phyloP scores from a whole-genome alignment of 1,284 basidiomycete species.

The Omphalotus olearius region DNA sequence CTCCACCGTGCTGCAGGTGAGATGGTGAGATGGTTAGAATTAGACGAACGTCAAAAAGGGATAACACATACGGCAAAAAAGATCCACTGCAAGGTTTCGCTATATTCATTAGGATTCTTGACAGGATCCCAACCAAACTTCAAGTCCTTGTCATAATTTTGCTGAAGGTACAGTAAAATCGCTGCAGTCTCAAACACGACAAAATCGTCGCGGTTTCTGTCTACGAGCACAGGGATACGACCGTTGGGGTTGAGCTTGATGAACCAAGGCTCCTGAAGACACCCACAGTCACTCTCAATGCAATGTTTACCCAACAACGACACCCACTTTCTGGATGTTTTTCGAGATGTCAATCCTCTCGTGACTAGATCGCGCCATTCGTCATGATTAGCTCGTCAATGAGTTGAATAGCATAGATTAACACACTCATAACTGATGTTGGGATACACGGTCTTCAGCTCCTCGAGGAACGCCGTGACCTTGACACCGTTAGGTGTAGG shows the following conservation, averaged over 20 bases:
- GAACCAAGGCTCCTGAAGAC: conserved; percentile 50
- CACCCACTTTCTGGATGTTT: conserved; percentile 37
- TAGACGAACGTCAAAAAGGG: background rate
- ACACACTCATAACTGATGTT: conserved; percentile 57
- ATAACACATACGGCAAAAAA: conserved; percentile 59
- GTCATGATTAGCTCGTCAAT: background rate
- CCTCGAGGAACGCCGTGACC: conserved; percentile 62
- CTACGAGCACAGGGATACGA: conserved; percentile 55
- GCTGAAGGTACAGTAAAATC: conserved; percentile 61
- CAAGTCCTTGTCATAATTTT: conserved; percentile 55
- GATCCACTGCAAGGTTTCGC: conserved; percentile 74
- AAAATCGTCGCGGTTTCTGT: conserved; percentile 47
- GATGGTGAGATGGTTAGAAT: conserved; percentile 3
- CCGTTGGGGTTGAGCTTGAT: conserved; percentile 65
- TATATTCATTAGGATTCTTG: conserved; percentile 43
- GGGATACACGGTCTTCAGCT: conserved; percentile 59
- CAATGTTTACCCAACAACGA: conserved; percentile 18
- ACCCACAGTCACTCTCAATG: background rate
- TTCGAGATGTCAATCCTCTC: conserved; percentile 46
- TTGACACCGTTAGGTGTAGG: conserved; percentile 70
- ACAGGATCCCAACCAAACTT: conserved; percentile 50
- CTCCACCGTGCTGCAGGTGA: conserved; percentile 51
- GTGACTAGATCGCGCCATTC: conserved; percentile 26
- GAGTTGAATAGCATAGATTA: background rate
- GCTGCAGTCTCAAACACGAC: conserved; percentile 67